Evolutionary conservation across 1,284 basidiomycete genomes (phyloP).

Genomic region (Anthracocystis walkeri): DNA sequence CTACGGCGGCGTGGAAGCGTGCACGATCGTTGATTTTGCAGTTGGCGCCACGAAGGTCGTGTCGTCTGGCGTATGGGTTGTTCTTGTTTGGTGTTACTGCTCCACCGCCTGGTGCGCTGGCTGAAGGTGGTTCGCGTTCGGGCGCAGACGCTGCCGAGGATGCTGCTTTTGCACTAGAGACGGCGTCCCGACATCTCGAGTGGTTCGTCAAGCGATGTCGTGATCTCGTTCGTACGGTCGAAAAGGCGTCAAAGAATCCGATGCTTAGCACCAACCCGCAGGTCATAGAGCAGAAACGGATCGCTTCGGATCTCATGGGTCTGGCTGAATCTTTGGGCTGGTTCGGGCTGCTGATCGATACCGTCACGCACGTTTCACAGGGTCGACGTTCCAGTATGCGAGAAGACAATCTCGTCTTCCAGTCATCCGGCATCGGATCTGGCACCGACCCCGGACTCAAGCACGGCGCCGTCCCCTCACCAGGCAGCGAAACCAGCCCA

Average conservation of each 20-base stretch:
- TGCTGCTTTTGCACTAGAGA: conserved; percentile 50
- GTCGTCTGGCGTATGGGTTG: conserved; percentile 44
- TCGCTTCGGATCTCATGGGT: conserved; percentile 48
- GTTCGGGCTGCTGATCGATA: conserved; percentile 53
- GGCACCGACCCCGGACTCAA: conserved; percentile 43
- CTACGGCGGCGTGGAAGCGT: conserved; percentile 52
- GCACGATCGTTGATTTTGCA: conserved; percentile 47
- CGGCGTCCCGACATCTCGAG: conserved; percentile 47
- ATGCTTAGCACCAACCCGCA: conserved; percentile 29
- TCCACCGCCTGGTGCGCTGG: conserved; percentile 43
- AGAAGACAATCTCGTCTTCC: conserved; percentile 44
- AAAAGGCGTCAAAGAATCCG: conserved; percentile 40
- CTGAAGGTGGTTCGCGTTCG: conserved; percentile 36
- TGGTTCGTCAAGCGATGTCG: conserved; percentile 47
- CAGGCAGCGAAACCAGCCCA: conserved; percentile 14
- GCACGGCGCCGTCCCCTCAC: conserved; percentile 22
- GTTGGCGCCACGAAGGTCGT: conserved; percentile 42
- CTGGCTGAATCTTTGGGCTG: conserved; percentile 50
- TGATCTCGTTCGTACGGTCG: conserved; percentile 37
- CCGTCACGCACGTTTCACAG: conserved; percentile 45
- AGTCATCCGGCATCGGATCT: conserved; percentile 31
- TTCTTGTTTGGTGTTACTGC: conserved; percentile 52
- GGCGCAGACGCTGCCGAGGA: conserved; percentile 50
- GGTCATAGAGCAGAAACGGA: conserved; percentile 27
- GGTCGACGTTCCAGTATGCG: conserved; percentile 43